phyloP scores from a whole-genome alignment of 768 basidiomycete species.

The Leccinum sublutescens region DNA sequence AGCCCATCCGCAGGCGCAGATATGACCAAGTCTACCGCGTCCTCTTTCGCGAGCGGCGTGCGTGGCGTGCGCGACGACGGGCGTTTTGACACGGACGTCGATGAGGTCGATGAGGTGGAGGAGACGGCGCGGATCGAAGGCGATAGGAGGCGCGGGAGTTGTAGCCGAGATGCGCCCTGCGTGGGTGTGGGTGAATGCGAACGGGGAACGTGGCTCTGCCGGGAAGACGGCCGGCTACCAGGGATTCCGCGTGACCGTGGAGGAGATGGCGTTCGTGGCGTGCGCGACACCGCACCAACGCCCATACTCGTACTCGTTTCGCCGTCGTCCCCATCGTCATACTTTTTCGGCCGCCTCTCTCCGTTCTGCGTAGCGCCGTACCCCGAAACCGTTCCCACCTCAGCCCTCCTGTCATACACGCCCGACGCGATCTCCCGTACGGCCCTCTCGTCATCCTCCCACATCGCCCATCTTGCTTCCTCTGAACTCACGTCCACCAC shows the following conservation, averaged over 20 bases:
- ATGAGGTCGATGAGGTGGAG: not conserved
- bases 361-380: conserved; percentile 30
- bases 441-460: conserved; percentile 30
- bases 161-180: conserved; percentile 5
- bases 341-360: conserved; percentile 3
- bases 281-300: not conserved
- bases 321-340: conserved; percentile 3
- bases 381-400: conserved; percentile 1
- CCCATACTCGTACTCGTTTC: conserved; percentile 18
- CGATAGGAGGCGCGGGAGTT: conserved; percentile 12
- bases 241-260: conserved; percentile 2
- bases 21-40: conserved; percentile 89
- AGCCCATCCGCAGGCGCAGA: conserved; percentile 15
- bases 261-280: conserved; percentile 10
- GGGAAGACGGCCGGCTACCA: conserved; percentile 13
- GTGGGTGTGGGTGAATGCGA: conserved; percentile 6
- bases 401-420: conserved; percentile 6
- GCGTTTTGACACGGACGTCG: not conserved
- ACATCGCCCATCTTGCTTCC: conserved; percentile 30
- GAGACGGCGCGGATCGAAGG: not conserved
- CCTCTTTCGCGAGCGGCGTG: conserved; percentile 37
- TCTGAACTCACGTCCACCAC: conserved; percentile 80
- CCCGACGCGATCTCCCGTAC: conserved; percentile 25
- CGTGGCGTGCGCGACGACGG: not conserved
- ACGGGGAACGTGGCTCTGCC: not conserved